Evolutionary conservation across 768 basidiomycete species (phyloP), one percentile per base, ranked within the genome.

Genomic region (Mycena haematopus): DNA sequence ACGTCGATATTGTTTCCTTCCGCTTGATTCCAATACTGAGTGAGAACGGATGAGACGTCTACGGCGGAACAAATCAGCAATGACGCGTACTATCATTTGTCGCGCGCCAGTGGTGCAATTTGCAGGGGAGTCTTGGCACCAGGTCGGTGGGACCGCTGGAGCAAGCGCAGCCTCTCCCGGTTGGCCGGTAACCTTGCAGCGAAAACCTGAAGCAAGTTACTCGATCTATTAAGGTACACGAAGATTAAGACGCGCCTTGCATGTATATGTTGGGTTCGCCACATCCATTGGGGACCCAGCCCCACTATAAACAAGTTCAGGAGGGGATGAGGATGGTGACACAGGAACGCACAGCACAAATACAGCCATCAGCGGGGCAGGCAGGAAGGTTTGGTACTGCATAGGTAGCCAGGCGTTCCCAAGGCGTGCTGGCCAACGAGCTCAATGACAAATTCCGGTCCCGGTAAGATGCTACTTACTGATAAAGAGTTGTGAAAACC

Each of bases 251-350:
- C 44, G 40, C n/a, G 31, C 73, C 74, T 36, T 74, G 65, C 79
- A 81, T 81, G 67, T 81, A 82, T 68, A 82, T 81, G 63, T 82
- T 82, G 3, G 79, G 77, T 57, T 76, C 73, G 8, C 80, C 81
- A 51, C 80, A 80, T 1, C 76, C 75, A 29, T 69, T 56, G 0
- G 60, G 36, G 64, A 81, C 79, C 80, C 80, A 80, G 52, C 77
- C 79, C 79, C 79, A 80, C 78, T 80, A 57, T 11, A 53, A 42
- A 33, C 36, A n/a, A 51, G 3, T 51, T 58, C 8, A 59, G 42
- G 25, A 22, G 24, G 2, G n/a, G 1, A 29, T 35, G 24, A 21
- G 21, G 6, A 31, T 25, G 2, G 45, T 19, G 3, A 6, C 40
- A 56, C 25, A 19, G 60, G 10, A 50, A 45, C 21, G 63, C 68